phyloP scores from a whole-genome alignment of 768 basidiomycete genomes.

The Termitomyces sp. region DNA sequence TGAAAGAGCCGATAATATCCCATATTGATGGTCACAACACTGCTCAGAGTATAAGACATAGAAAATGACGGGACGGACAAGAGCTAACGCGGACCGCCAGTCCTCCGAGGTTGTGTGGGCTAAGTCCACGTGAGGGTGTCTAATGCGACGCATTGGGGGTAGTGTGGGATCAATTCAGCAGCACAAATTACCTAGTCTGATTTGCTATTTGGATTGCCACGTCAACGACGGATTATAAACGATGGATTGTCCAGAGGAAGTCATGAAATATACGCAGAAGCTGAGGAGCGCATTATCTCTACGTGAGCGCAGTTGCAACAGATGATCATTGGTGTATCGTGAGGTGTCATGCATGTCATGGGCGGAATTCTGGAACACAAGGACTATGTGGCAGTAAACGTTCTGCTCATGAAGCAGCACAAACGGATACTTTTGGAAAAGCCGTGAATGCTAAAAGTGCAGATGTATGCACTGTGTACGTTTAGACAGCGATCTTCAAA shows the following conservation, averaged over 20 bases:
- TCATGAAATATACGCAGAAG: background rate
- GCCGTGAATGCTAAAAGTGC: too few species aligned
- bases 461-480: too few species aligned
- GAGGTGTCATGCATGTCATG: background rate
- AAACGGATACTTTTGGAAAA: too few species aligned
- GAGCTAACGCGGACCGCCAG: constrained; percentile 5
- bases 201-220: background rate
- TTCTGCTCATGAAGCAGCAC: background rate
- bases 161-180: background rate
- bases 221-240: background rate
- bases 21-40: background rate
- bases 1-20: constrained; percentile 1
- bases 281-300: background rate
- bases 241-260: background rate
- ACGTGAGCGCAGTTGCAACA: background rate
- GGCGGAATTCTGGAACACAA: background rate
- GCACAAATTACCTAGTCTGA: background rate
- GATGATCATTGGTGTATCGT: background rate
- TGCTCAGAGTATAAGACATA: background rate
- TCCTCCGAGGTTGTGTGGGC: constrained; percentile 1
- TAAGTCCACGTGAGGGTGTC: constrained; percentile 1
- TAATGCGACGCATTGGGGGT: background rate
- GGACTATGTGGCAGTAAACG: background rate
- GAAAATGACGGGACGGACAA: background rate
- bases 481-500: background rate